Conservation (phyloP, 2,329 filamentous ascomycete species). For the Penicillium vulpinum region DNA sequence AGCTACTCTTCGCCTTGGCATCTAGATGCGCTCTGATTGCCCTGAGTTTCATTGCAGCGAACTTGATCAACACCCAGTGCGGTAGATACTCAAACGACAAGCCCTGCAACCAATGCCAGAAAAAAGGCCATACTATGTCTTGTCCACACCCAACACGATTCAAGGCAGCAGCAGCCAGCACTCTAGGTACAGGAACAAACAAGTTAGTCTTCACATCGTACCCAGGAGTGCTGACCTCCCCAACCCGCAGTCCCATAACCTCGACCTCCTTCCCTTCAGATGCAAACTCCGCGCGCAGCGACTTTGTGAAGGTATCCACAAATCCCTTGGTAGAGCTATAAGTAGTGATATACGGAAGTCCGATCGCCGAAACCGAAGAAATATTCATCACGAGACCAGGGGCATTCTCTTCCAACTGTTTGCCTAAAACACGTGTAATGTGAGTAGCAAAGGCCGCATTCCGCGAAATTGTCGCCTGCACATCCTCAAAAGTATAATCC, state of each 20-base stretch:
- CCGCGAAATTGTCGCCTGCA: constrained; percentile 48
- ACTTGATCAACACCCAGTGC: constrained; percentile 16
- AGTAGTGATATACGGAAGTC: constrained; percentile 49
- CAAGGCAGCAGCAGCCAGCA: constrained; percentile 35
- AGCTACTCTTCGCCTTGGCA: constrained; percentile 10
- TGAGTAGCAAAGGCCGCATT: constrained; percentile 55
- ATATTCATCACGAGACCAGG: constrained; percentile 55
- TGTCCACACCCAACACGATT: constrained; percentile 38
- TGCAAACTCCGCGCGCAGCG: constrained; percentile 47
- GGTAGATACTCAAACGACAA: constrained; percentile 20
- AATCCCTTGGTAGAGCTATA: constrained; percentile 53
- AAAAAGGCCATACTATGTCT: constrained; percentile 33
- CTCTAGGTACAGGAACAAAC: constrained; percentile 31
- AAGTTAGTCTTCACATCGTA: constrained; percentile 25
- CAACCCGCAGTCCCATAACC: constrained; percentile 42
- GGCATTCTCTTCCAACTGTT: constrained; percentile 41
- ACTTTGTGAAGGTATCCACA: constrained; percentile 42
- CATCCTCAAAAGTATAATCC: constrained; percentile 36
- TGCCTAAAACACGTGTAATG: constrained; percentile 50
- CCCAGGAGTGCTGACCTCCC: constrained; percentile 30
- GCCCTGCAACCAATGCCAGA: constrained; percentile 34
- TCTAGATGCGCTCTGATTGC: constrained; percentile 12
- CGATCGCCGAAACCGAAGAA: constrained; percentile 48
- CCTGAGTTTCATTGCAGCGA: constrained; percentile 10
- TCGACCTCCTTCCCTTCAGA: constrained; percentile 41